A percentile compares a stretch with the other conserved stretches of the same genome.
Evolutionary conservation across 2,329 filamentous ascomycete species (phyloP).

Genomic region (Aspergillus aculeatus): DNA sequence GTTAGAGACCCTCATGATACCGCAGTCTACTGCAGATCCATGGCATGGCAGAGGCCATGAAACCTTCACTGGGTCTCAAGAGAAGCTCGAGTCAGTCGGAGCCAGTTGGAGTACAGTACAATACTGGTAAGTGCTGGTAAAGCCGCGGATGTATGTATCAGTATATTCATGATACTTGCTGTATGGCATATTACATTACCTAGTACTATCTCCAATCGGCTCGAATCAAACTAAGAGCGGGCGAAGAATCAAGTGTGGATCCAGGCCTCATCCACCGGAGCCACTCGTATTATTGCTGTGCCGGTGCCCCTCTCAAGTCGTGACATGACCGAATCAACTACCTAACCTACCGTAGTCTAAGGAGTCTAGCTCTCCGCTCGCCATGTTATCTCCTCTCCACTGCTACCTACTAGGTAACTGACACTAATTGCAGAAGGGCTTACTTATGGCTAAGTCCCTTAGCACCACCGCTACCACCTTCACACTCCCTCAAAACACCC

Average conservation of each 20-base stretch:
- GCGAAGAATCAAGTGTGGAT: conserved; percentile 12
- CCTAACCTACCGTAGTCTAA: background rate
- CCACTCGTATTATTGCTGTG: background rate
- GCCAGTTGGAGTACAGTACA: too few species aligned
- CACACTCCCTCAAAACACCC: conserved; percentile 1
- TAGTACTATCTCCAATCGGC: conserved; percentile 6
- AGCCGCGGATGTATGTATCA: background rate
- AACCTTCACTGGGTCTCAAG: background rate
- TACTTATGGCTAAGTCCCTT: conserved; percentile 8
- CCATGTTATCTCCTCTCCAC: conserved; percentile 7
- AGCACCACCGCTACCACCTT: conserved; percentile 1
- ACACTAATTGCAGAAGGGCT: conserved; percentile 13
- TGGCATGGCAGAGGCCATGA: background rate
- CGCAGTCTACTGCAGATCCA: too few species aligned
- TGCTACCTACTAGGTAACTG: conserved; percentile 3
- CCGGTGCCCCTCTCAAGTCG: background rate
- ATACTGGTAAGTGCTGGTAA: background rate
- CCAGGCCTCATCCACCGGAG: background rate
- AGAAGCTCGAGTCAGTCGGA: background rate
- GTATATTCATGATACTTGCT: background rate
- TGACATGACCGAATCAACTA: background rate
- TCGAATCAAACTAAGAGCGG: conserved; percentile 7
- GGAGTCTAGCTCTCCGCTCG: conserved; percentile 2
- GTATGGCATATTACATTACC: conserved; percentile 2
- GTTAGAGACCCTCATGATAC: background rate